Conservation (phyloP, 1,284 basidiomycete species). For the Peniophora sp. region DNA sequence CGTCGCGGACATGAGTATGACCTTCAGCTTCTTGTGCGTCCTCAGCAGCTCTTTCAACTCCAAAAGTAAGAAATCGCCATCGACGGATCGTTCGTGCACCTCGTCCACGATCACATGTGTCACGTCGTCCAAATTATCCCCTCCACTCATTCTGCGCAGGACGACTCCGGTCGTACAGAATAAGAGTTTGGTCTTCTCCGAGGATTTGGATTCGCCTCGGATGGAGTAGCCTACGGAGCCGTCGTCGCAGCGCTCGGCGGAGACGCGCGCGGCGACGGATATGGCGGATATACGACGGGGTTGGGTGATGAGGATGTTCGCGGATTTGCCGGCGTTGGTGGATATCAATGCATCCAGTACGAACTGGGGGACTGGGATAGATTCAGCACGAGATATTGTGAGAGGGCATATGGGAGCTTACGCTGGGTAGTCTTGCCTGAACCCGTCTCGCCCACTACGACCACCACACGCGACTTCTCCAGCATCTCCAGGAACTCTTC, state of each 20-base stretch:
- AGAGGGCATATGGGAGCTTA: constrained; percentile 21
- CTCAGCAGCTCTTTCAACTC: constrained; percentile 74
- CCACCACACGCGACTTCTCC: constrained; percentile 57
- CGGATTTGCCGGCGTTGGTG: constrained; percentile 51
- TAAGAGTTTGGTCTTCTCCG: constrained; percentile 63
- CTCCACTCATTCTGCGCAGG: constrained; percentile 70
- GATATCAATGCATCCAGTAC: constrained; percentile 79
- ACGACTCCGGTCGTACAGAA: constrained; percentile 95
- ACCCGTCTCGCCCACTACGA: constrained; percentile 85
- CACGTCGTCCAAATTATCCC: constrained; percentile 63
- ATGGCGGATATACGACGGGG: constrained; percentile 87
- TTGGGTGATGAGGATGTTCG: constrained; percentile 85
- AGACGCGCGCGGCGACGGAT: constrained; percentile 84
- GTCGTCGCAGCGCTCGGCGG: constrained; percentile 78
- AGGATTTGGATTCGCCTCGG: constrained; percentile 78
- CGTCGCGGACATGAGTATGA: constrained; percentile 85
- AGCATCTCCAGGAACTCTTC: constrained; percentile 59
- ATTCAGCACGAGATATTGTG: constrained; percentile 11
- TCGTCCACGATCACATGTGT: constrained; percentile 92
- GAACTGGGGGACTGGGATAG: constrained; percentile 72
- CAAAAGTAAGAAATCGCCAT: constrained; percentile 87
- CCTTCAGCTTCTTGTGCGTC: constrained; percentile 66
- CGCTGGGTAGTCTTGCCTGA: constrained; percentile 88
- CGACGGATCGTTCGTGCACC: constrained; percentile 87
- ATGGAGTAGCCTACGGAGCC: constrained; percentile 87